Conservation (phyloP, 2,329 filamentous ascomycete genomes). For the Alternaria sp. region DNA sequence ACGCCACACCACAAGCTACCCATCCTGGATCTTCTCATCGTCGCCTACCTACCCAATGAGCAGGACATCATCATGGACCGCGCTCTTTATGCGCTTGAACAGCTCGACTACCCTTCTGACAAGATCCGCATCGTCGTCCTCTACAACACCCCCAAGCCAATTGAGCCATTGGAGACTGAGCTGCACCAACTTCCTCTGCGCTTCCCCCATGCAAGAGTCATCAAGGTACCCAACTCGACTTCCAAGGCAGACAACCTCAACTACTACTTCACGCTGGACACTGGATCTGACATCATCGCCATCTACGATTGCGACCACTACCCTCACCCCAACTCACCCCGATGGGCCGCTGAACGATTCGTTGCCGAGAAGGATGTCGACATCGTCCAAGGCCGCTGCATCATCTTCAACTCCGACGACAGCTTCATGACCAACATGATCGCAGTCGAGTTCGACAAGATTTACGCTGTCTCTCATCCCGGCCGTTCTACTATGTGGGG, state of each 20-base stretch:
- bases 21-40: slow-evolving; percentile 56
- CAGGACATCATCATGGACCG: slow-evolving; percentile 58
- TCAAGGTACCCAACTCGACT: slow-evolving; percentile 57
- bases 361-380: slow-evolving; percentile 51
- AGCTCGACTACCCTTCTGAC: slow-evolving; percentile 54
- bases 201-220: slow-evolving; percentile 52
- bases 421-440: slow-evolving; percentile 56
- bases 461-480: slow-evolving; percentile 59
- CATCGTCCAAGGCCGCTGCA: slow-evolving; percentile 58
- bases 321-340: slow-evolving; percentile 56
- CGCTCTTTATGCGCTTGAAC: slow-evolving; percentile 54
- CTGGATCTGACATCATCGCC: slow-evolving; percentile 54
- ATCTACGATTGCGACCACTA: slow-evolving; percentile 61
- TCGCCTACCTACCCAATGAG: slow-evolving; percentile 60
- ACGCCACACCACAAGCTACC: slow-evolving; percentile 51
- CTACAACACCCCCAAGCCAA: slow-evolving; percentile 57
- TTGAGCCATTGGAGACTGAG: slow-evolving; percentile 55
- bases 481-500: slow-evolving; percentile 56
- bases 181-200: slow-evolving; percentile 47
- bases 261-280: slow-evolving; percentile 54
- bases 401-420: slow-evolving; percentile 56
- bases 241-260: slow-evolving; percentile 60
- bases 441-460: slow-evolving; percentile 59
- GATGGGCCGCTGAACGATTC: slow-evolving; percentile 58
- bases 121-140: slow-evolving; percentile 57